Conservation (phyloP, 208 protist genomes). For the Acanthamoeba polyphaga region DNA sequence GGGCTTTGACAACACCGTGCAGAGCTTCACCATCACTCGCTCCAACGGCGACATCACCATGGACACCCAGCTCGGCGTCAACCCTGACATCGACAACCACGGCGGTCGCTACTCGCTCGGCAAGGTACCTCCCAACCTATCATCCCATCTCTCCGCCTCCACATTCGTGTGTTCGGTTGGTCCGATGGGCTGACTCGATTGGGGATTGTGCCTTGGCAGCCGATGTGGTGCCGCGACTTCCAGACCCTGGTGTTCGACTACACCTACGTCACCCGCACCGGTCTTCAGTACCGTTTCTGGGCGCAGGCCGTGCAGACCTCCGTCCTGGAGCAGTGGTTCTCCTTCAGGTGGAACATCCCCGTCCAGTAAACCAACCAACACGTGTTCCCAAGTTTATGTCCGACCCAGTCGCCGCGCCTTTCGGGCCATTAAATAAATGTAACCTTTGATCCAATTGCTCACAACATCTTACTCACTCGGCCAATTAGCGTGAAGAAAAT, state of each 20-base stretch:
- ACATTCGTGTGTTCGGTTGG: no score
- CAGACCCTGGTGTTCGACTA: not conserved
- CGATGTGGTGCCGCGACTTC: not conserved
- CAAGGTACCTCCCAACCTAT: not conserved
- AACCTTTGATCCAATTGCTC: no score
- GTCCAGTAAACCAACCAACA: not conserved
- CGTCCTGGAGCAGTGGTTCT: not conserved
- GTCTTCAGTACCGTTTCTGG: not conserved
- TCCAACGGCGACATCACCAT: conserved; percentile 44
- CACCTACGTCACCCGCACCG: not conserved
- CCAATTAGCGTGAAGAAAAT: not conserved
- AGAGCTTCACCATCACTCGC: conserved; percentile 14
- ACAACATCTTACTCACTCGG: no score
- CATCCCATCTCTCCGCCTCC: no score
- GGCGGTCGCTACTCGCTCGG: conserved; percentile 21
- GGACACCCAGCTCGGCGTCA: not conserved
- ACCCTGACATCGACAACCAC: conserved; percentile 13
- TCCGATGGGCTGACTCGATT: no score
- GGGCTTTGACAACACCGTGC: not conserved
- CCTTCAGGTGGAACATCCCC: conserved; percentile 5
- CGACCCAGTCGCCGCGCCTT: no score
- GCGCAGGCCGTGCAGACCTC: not conserved
- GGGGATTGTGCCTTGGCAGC: no score
- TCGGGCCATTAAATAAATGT: no score
- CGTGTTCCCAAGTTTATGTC: no score